Base-by-base conservation (phyloP, 495 filamentous ascomycete species). In the Aspergillus biplanus region DNA sequence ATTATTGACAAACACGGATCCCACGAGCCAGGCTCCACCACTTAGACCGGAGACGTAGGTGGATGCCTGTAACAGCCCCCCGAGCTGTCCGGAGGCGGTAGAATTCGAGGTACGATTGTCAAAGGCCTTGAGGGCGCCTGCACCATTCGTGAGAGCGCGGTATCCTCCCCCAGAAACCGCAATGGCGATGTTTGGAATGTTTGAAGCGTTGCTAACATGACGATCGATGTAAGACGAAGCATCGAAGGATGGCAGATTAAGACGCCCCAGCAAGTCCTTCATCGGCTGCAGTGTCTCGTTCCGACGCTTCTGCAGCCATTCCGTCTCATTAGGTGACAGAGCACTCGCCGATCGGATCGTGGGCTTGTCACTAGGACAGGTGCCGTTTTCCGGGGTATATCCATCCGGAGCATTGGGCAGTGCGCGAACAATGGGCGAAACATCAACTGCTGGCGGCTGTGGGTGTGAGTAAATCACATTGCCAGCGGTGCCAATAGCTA, bases 11-110 rank as follows among this genome's bases (percentile, higher is more conserved):
- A 85, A 93, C n/a, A 97, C 81, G 49, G 88, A 91, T 9, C 90
- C 90, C n/a, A 96, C 84, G n/a, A 97, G 78, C 93, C 93, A 97
- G 11, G 87, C 85, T 48, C 93, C 93, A 27, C 93, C 93, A 6
- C 89, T 93, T n/a, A 97, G 79, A 12, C 91, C 93, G 13, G 91
- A 79, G 15, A 97, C 65, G 69, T 97, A 97, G 0, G 91, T 96
- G 6, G 89, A 75, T 3, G 88, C 79, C 79, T 97, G 93, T 59
- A 97, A 78, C 58, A 97, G 75, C 11, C 92, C 92, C 39, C 93
- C 92, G 16, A 97, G 82, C 44, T 90, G 87, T 0, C 92, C 92
- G 3, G 75, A 52, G 7, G 67, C 73, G 0, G 87, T 92, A 7
- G 89, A 74, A 42, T 87, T 88, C 1, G 77, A 71, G 0, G 90